These are phyloP conservation scores for Sporobolomyces pararoseus DNA, from an alignment of 768 basidiomycete genomes.

Conservation along the genomic window DNA sequence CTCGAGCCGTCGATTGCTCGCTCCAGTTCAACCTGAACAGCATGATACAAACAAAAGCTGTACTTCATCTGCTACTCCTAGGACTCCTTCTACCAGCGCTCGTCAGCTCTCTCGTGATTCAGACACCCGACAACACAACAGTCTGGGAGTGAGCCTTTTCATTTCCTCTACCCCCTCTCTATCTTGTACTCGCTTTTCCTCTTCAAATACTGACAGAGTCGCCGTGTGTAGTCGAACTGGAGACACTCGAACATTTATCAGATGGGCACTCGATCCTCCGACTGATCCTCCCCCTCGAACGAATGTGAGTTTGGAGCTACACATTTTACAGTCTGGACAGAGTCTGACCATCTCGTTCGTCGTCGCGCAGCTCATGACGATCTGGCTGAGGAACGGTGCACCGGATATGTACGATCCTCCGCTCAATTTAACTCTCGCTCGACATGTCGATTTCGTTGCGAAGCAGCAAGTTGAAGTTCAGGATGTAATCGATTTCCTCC, in stretches of 20 bases:
- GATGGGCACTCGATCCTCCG: slow-evolving; percentile 15
- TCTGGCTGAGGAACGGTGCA: slow-evolving; percentile 29
- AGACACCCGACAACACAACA: not conserved
- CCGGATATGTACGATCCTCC: slow-evolving; percentile 19
- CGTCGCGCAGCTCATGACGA: slow-evolving; percentile 21
- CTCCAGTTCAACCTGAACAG: too few relatives aligned
- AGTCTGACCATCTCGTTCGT: not conserved
- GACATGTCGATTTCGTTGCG: not conserved
- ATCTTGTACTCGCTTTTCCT: not conserved
- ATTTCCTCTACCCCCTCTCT: not conserved
- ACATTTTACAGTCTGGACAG: too few relatives aligned
- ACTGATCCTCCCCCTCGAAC: slow-evolving; percentile 19
- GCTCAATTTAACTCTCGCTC: slow-evolving; percentile 20
- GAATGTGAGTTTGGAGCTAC: not conserved
- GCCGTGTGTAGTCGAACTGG: not conserved
- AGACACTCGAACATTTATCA: not conserved
- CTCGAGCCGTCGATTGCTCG: not conserved
- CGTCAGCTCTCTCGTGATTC: not conserved
- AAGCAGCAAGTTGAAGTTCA: not conserved
- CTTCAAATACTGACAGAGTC: not conserved
- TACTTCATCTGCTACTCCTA: too few relatives aligned
- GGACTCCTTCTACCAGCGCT: not conserved
- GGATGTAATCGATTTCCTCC: not conserved
- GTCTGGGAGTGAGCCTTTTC: slow-evolving; percentile 17
- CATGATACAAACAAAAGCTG: too few relatives aligned